phyloP scores from a whole-genome alignment of 768 basidiomycete species.

The Hericium rajendrae region DNA sequence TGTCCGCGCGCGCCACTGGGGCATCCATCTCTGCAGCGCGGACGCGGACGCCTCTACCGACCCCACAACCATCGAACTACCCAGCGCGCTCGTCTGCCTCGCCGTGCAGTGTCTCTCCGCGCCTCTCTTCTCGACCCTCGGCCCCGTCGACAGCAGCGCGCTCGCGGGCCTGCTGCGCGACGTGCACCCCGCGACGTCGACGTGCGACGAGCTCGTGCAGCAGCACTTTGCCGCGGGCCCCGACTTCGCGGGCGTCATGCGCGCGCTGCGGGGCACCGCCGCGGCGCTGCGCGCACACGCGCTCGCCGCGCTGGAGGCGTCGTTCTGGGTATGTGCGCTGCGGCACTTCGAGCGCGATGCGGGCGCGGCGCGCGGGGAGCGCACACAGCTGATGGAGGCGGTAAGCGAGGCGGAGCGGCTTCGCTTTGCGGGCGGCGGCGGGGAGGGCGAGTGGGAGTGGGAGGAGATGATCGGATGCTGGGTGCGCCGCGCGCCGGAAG shows the following conservation, averaged over 20 bases:
- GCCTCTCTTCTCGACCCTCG: not conserved
- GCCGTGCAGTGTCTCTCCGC: not conserved
- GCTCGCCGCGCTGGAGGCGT: not conserved
- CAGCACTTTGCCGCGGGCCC: not conserved
- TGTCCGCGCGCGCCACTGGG: not conserved
- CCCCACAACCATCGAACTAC: not conserved
- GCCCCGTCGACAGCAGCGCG: not conserved
- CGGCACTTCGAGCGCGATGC: not conserved
- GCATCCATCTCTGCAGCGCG: not conserved
- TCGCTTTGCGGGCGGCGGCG: not conserved
- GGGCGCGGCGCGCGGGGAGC: not conserved
- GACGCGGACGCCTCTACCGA: not conserved
- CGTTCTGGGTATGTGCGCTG: constrained; percentile 1
- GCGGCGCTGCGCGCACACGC: not conserved
- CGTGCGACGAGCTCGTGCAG: not conserved
- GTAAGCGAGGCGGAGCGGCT: not conserved
- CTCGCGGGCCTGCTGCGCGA: not conserved
- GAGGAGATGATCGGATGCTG: constrained; percentile 3
- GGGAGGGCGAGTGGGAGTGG: not conserved
- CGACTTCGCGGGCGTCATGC: not conserved
- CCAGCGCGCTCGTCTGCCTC: not conserved
- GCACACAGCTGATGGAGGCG: not conserved
- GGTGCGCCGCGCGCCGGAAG: not conserved
- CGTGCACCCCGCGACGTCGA: not conserved
- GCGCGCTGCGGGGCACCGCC: not conserved